Evolutionary conservation across 139 green algal species (phyloP), one percentile per base, ranked within the genome.

Genomic region (Nannochloris sp.): DNA sequence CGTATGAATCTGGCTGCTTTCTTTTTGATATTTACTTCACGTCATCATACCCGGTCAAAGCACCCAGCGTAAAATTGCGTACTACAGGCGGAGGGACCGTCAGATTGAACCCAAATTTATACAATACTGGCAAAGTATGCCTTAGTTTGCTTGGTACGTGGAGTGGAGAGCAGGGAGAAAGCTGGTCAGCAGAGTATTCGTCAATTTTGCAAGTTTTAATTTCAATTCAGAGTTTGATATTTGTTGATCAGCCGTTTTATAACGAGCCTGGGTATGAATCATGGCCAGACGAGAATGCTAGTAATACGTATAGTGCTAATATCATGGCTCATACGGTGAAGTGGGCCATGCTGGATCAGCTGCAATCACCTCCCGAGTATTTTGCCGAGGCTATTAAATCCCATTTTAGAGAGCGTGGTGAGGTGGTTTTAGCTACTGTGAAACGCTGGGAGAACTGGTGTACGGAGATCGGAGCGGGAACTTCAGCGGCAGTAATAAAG

Each of bases 71-170:
- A 47, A 72, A 86, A 56, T 68, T 85, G 51, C 62, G 85, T 24
- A 83, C 87, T 56, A 94, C 82, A 23, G 90, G 85, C 3, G 82
- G 81, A 12, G 85, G 83, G 30, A 67, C 67, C 0, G 82, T 76
- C 27, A 64, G 88, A 15, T 90, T 90, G 82, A 96, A 96, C 73
- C 89, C 89, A 32, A 96, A 96, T 75, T 80, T 96, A 34, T 95
- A 92, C 58, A 76, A 27, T 51, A 19, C 42, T 27, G 89, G 89
- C 77, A 95, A 95, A 80, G 89, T 96, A 31, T 96, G 89, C 80
- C 76, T 96, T 24, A 86, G 72, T 1, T 79, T 96, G 51, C 39
- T 61, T 59, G 47, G 27, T 67, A 95, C 87, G 0, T 96, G 84
- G 84, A 76, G 88, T 34, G 82, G 79, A 32, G 62, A 80, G 54